A percentile compares a stretch with the other conserved stretches of the same genome.
These are phyloP conservation scores for Hypoxylon intermedium DNA, from an alignment of 495 filamentous ascomycete species.

Conservation along the genomic window DNA sequence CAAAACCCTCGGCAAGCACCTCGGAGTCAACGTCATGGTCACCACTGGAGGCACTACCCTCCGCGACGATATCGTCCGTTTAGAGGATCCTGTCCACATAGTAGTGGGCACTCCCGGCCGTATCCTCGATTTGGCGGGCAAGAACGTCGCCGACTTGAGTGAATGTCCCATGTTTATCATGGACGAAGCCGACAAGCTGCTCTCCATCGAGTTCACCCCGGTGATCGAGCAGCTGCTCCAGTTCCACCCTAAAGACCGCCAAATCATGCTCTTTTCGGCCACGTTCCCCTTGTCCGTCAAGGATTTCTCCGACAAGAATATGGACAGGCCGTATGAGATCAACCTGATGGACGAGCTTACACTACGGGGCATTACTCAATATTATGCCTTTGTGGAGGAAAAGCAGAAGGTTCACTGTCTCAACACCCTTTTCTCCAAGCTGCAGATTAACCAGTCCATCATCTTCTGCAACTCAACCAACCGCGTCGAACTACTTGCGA, in stretches of 20 bases:
- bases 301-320: constrained; percentile 97
- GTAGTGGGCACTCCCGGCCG: constrained; percentile 96
- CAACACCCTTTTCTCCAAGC: constrained; percentile 97
- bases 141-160: constrained; percentile 93
- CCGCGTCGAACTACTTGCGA: constrained; percentile 94
- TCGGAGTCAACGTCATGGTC: constrained; percentile 98
- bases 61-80: constrained; percentile 94
- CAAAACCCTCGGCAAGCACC: constrained; percentile 95
- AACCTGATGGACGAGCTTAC: constrained; percentile 99
- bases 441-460: constrained; percentile 99
- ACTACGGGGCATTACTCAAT: constrained; percentile 96
- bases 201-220: constrained; percentile 94
- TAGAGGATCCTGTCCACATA: constrained; percentile 94
- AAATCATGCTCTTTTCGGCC: constrained; percentile 93
- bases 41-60: constrained; percentile 94
- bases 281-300: constrained; percentile 97
- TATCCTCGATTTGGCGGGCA: constrained; percentile 93
- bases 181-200: constrained; percentile 97
- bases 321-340: constrained; percentile 95
- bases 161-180: constrained; percentile 97
- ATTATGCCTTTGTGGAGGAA: constrained; percentile 98
- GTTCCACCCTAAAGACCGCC: constrained; percentile 93
- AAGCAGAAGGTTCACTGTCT: constrained; percentile 99
- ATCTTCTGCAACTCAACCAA: constrained; percentile 99
- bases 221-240: constrained; percentile 93